phyloP scores from a whole-genome alignment of 2,329 filamentous ascomycete genomes.

The Cladobotryum protrusum region DNA sequence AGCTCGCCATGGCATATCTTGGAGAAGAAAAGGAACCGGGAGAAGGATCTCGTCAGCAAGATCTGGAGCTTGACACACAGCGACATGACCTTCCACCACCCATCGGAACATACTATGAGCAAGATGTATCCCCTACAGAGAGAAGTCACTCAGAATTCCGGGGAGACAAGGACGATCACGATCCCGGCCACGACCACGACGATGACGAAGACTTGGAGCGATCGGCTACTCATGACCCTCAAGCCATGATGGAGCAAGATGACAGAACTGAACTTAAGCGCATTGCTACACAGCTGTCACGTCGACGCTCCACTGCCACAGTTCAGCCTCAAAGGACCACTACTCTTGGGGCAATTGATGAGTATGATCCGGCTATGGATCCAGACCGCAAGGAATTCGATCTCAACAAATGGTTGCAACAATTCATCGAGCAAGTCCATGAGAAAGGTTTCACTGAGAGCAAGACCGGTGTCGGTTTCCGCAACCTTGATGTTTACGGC shows the following conservation, averaged over 20 bases:
- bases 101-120: too few species aligned
- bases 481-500: slow-evolving; percentile 59
- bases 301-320: slow-evolving; percentile 23
- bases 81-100: too few species aligned
- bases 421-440: slow-evolving; percentile 38
- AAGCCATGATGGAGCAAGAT: slow-evolving; percentile 24
- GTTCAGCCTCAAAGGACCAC: slow-evolving; percentile 11
- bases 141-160: not conserved
- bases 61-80: too few species aligned
- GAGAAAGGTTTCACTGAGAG: slow-evolving; percentile 49
- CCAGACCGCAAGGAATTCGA: slow-evolving; percentile 35
- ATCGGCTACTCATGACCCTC: slow-evolving; percentile 8
- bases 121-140: too few species aligned
- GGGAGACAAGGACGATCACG: not conserved
- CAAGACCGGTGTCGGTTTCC: slow-evolving; percentile 56
- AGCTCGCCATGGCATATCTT: too few species aligned
- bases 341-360: slow-evolving; percentile 18
- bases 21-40: too few species aligned
- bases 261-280: slow-evolving; percentile 32
- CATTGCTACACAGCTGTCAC: slow-evolving; percentile 35
- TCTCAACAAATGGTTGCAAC: slow-evolving; percentile 35
- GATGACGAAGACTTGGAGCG: slow-evolving; percentile 4
- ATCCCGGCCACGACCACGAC: too few species aligned
- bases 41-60: too few species aligned
- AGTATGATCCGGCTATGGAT: slow-evolving; percentile 29